A percentile compares a stretch with the other conserved stretches of the same genome.
These are phyloP conservation scores for Fusarium tuaranense DNA, from an alignment of 2,329 filamentous ascomycete genomes.

Conservation along the genomic window DNA sequence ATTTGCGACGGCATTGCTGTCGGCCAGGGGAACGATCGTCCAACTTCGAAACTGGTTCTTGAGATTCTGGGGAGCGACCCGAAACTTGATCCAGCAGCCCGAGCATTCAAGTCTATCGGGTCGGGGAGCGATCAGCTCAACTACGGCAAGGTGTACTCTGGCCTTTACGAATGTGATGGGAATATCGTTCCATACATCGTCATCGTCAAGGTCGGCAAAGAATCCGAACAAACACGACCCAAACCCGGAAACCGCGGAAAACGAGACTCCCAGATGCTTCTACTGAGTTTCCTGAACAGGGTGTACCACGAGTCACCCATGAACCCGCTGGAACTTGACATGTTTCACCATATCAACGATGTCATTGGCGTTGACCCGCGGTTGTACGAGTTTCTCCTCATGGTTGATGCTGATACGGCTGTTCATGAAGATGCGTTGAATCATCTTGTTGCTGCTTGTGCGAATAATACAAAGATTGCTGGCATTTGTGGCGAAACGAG, in stretches of 20 bases:
- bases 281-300: slow-evolving; percentile 98
- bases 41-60: slow-evolving; percentile 96
- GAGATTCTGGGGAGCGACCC: slow-evolving; percentile 98
- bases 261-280: slow-evolving; percentile 94
- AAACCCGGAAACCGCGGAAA: slow-evolving; percentile 99
- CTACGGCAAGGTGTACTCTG: slow-evolving; percentile 98
- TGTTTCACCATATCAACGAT: slow-evolving; percentile 99
- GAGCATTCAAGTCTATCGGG: slow-evolving; percentile 95
- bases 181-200: slow-evolving; percentile 98
- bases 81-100: slow-evolving; percentile 92
- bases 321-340: slow-evolving; percentile 95
- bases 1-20: slow-evolving; percentile 98
- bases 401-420: slow-evolving; percentile 97
- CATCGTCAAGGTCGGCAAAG: slow-evolving; percentile 96
- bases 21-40: slow-evolving; percentile 93
- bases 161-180: slow-evolving; percentile 96
- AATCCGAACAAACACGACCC: slow-evolving; percentile 88
- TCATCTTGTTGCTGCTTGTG: slow-evolving; percentile 89
- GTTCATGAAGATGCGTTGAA: slow-evolving; percentile 94
- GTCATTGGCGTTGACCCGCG: slow-evolving; percentile 98
- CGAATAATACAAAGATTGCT: slow-evolving; percentile 94
- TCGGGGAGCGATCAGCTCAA: slow-evolving; percentile 92
- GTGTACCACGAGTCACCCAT: slow-evolving; percentile 95
- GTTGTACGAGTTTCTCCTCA: slow-evolving; percentile 95
- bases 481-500: slow-evolving; percentile 98